Base-by-base conservation (phyloP, 495 filamentous ascomycete species). In the Neurospora discreta region DNA sequence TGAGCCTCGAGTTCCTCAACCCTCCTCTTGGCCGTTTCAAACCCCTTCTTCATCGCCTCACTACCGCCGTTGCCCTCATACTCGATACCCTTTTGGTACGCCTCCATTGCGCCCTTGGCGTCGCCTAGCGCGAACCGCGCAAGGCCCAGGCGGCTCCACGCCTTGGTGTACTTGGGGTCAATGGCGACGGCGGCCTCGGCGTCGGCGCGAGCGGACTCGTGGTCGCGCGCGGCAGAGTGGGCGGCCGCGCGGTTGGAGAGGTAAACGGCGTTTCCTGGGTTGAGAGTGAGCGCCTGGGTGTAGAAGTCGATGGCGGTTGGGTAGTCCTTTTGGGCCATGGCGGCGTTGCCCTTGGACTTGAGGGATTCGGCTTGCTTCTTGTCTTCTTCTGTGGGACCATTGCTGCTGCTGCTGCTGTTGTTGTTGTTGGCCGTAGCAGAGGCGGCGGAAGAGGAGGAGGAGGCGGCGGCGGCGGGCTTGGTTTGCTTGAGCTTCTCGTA, bases 181-280 rank as follows among this genome's bases (percentile, higher is more conserved):
- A 91, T 86, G 68, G 88, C 87, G 42, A 92, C 90, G 36, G 95
- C 95, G 71, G 94, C 85, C 83, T 98, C 93, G 38, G 95, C 95
- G 82, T 98, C 95, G 67, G 88, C 82, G 71, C 87, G 89, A 18
- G 95, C 95, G 74, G 89, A 87, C 69, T 90, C 89, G 81, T 97
- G 93, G 79, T 97, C 88, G n/a, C 87, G 84, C 33, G 88, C 87
- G 1, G 91, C 94, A 42, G 88, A 91, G 84, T 94, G 92, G 0
- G 95, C 95, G 20, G 95, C 95, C 6, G 95, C 96, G 68, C 95
- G 93, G 87, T 99, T 99, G 74, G 93, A 97, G 38, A 99, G 92
- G 85, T 95, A 99, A 81, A 99, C 94, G 39, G 95, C 92, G 84
- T 99, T 98, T 65, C 87, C 83, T 8, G 96, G 93, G 75, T 92